phyloP scores from a whole-genome alignment of 2,329 filamentous ascomycete species.

The Achaetomium macrosporum region DNA sequence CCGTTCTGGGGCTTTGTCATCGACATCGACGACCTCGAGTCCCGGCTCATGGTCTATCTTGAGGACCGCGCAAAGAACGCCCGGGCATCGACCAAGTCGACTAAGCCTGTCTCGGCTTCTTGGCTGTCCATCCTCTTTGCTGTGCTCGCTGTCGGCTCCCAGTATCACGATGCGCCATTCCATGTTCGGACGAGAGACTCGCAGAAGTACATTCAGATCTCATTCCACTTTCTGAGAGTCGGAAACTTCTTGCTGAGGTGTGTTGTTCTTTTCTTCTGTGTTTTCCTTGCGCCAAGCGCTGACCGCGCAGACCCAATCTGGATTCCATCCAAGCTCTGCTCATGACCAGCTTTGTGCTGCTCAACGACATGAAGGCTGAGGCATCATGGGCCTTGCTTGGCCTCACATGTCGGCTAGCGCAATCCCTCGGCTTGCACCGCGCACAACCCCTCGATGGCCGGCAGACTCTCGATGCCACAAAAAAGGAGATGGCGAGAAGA shows the following conservation, averaged over 20 bases:
- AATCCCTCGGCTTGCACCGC: constrained; percentile 57
- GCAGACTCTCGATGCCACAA: constrained; percentile 41
- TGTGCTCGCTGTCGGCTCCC: constrained; percentile 59
- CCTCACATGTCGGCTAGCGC: constrained; percentile 58
- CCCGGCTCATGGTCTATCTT: constrained; percentile 58
- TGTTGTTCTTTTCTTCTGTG: not conserved
- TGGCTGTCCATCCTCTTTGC: constrained; percentile 63
- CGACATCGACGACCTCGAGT: constrained; percentile 60
- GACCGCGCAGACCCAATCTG: constrained; percentile 49
- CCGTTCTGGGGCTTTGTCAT: constrained; percentile 64
- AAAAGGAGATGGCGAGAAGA: constrained; percentile 50
- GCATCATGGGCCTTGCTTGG: constrained; percentile 61
- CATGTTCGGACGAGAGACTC: constrained; percentile 54
- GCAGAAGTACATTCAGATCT: constrained; percentile 57
- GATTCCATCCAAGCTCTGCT: constrained; percentile 61
- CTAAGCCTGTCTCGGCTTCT: constrained; percentile 53
- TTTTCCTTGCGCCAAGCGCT: not conserved
- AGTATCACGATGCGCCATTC: constrained; percentile 61
- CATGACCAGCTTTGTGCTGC: constrained; percentile 56
- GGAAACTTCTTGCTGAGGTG: constrained; percentile 58
- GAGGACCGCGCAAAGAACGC: constrained; percentile 57
- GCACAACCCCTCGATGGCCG: constrained; percentile 39
- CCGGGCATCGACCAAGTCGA: constrained; percentile 39
- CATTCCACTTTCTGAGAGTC: constrained; percentile 58
- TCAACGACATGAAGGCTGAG: constrained; percentile 66